Percentiles rank a stretch among this genome's conserved stretches.
Conservation (phyloP, 257 asterid species). For the Penstemon eatonii region DNA sequence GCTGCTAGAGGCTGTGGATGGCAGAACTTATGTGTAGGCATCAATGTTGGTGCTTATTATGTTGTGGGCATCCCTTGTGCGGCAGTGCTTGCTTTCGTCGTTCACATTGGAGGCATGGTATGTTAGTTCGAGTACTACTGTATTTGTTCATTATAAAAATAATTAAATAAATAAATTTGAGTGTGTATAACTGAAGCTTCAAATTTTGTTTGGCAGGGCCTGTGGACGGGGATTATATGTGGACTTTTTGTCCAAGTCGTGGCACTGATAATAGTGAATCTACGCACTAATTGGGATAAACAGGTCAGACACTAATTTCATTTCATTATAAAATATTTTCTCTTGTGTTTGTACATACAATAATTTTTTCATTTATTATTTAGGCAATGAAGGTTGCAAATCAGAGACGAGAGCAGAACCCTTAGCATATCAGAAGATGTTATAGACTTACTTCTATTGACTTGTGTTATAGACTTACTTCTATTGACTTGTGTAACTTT, state of each 20-base stretch:
- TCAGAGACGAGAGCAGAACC: too few species aligned
- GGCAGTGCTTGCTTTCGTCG: conserved; percentile 53
- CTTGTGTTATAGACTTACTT: too few species aligned
- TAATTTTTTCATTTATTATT: too few species aligned
- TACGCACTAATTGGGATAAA: conserved; percentile 62
- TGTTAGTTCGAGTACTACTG: background rate
- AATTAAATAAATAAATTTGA: too few species aligned
- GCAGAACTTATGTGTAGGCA: conserved; percentile 57
- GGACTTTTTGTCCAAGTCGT: conserved; percentile 56
- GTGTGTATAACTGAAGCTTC: background rate
- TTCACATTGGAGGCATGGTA: conserved; percentile 63
- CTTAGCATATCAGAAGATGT: too few species aligned
- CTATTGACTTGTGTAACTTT: too few species aligned
- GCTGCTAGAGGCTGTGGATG: conserved; percentile 91
- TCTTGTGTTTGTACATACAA: too few species aligned
- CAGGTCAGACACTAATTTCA: too few species aligned
- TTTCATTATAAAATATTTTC: too few species aligned
- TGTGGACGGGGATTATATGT: conserved; percentile 70
- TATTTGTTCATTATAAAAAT: background rate
- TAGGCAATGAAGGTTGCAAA: too few species aligned
- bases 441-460: too few species aligned
- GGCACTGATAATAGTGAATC: conserved; percentile 52
- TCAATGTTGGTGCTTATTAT: conserved; percentile 74
- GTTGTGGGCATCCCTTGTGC: conserved; percentile 61
- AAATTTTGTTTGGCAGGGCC: conserved; percentile 46